phyloP scores from a whole-genome alignment of 1,284 basidiomycete genomes.

The Tilletia horrida region DNA sequence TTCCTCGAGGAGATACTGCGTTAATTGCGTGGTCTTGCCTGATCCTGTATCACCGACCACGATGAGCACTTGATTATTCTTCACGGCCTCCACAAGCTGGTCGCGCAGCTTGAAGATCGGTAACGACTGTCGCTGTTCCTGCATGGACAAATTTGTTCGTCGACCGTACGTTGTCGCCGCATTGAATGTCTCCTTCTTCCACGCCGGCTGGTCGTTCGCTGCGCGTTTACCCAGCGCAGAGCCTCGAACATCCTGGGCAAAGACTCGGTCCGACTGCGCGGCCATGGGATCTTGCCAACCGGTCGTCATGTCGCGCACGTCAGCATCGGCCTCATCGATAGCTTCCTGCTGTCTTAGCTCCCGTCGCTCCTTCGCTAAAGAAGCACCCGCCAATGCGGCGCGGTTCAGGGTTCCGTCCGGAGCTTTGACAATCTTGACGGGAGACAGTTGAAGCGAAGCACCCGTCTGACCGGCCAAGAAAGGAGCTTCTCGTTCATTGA shows the following conservation, averaged over 20 bases:
- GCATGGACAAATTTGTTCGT: slow-evolving; percentile 83
- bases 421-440: slow-evolving; percentile 82
- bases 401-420: slow-evolving; percentile 69
- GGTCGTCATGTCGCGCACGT: slow-evolving; percentile 85
- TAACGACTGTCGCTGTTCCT: slow-evolving; percentile 83
- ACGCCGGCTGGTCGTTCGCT: slow-evolving; percentile 71
- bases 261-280: slow-evolving; percentile 75
- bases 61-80: slow-evolving; percentile 87
- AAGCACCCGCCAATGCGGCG: slow-evolving; percentile 87
- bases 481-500: slow-evolving; percentile 92
- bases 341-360: slow-evolving; percentile 91
- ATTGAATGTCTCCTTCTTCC: slow-evolving; percentile 91
- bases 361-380: slow-evolving; percentile 87
- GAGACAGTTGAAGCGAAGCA: slow-evolving; percentile 87
- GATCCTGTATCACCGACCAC: slow-evolving; percentile 94
- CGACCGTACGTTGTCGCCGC: slow-evolving; percentile 95
- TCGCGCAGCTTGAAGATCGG: slow-evolving; percentile 97
- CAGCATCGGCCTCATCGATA: slow-evolving; percentile 89
- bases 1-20: slow-evolving; percentile 84
- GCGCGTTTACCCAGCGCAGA: slow-evolving; percentile 77
- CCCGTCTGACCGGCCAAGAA: slow-evolving; percentile 96
- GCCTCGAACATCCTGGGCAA: slow-evolving; percentile 88
- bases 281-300: slow-evolving; percentile 99
- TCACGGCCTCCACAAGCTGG: slow-evolving; percentile 82
- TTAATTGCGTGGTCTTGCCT: slow-evolving; percentile 85